These are phyloP conservation scores for Lactarius psammicola DNA, from an alignment of 768 basidiomycete species.

Conservation along the genomic window DNA sequence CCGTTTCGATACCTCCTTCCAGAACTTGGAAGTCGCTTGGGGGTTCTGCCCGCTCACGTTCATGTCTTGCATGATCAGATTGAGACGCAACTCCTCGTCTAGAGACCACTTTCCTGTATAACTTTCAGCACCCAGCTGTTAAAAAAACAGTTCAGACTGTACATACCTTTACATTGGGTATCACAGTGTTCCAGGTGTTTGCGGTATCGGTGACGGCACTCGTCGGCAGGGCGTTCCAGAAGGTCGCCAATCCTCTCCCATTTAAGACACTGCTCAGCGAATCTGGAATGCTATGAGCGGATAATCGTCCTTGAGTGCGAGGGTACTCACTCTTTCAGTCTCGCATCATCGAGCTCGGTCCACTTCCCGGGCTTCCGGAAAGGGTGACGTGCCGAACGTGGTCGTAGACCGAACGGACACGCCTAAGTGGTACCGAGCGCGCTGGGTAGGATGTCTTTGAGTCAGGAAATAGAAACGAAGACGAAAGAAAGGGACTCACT, in stretches of 20 bases:
- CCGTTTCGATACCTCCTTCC: neutral
- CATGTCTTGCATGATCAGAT: neutral
- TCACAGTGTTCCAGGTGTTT: neutral
- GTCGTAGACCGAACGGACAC: neutral
- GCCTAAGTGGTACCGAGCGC: neutral
- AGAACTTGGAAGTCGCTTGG: neutral
- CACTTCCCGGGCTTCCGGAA: neutral
- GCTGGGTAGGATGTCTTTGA: neutral
- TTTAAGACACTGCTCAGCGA: no score
- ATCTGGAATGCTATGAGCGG: no score
- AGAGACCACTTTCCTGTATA: neutral
- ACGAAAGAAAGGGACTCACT: neutral
- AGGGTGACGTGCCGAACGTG: neutral
- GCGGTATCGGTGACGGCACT: neutral
- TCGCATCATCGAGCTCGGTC: neutral
- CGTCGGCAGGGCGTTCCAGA: neutral
- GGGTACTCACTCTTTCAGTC: neutral
- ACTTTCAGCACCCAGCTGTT: neutral
- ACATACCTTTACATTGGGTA: neutral
- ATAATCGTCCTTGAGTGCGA: no score
- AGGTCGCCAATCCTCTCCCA: neutral
- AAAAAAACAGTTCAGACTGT: no score
- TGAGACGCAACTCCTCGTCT: neutral
- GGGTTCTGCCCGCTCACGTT: neutral
- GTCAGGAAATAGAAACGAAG: accelerated